These are phyloP conservation scores for Colletotrichum sojae DNA, from an alignment of 2,329 filamentous ascomycete species.

Conservation along the genomic window DNA sequence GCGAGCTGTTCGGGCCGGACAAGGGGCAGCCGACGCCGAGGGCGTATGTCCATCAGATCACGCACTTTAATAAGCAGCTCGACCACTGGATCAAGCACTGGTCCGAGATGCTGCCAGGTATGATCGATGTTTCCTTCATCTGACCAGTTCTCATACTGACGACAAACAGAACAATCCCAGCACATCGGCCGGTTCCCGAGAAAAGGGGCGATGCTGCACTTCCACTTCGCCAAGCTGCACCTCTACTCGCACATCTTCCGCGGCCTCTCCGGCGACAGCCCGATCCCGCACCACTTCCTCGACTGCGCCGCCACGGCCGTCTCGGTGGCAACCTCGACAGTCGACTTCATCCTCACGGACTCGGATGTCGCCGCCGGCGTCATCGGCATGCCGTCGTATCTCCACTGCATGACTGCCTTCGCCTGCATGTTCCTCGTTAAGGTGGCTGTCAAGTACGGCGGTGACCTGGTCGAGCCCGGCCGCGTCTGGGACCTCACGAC, in stretches of 20 bases:
- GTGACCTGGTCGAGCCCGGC: constrained; percentile 54
- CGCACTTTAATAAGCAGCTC: constrained; percentile 50
- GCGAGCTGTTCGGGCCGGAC: constrained; percentile 69
- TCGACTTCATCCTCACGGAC: constrained; percentile 60
- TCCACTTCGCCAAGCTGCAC: constrained; percentile 59
- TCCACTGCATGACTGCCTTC: constrained; percentile 67
- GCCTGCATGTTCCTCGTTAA: constrained; percentile 67
- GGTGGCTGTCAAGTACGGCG: constrained; percentile 58
- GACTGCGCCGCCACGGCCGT: constrained; percentile 52
- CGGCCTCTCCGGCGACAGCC: constrained; percentile 51
- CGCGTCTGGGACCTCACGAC: constrained; percentile 55
- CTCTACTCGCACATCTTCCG: constrained; percentile 59
- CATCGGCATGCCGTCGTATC: constrained; percentile 63
- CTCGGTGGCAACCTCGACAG: constrained; percentile 57
- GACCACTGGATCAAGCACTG: constrained; percentile 56
- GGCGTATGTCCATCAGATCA: constrained; percentile 64
- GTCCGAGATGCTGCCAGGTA: constrained; percentile 50
- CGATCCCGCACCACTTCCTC: constrained; percentile 53
- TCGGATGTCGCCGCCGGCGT: constrained; percentile 57
- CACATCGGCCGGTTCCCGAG: constrained; percentile 57
- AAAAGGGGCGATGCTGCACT: constrained; percentile 57
- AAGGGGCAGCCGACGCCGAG: constrained; percentile 65
- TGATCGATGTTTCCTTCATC: neutral
- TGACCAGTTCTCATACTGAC: neutral
- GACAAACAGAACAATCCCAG: constrained; percentile 55